Evolutionary conservation across 2,329 filamentous ascomycete species (phyloP), one percentile per base, ranked within the genome.

Genomic region (Arachnomyces sp.): DNA sequence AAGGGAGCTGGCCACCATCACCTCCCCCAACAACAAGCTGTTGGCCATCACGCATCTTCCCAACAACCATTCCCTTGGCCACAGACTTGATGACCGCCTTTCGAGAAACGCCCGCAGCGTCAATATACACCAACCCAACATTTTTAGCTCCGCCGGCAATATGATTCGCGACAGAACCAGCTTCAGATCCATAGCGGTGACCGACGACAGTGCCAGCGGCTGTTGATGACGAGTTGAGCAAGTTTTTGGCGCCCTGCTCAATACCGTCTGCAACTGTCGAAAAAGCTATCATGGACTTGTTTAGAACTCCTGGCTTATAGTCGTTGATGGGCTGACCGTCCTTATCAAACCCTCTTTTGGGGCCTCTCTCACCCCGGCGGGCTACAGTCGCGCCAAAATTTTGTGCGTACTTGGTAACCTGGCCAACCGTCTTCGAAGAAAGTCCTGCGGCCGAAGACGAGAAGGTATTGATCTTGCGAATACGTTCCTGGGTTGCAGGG

Each of bases 211-310:
- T 86, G 28, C 80, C 87, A 16, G 90, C 84, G n/a, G 90, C 88
- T 1, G 75, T 73, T 3, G 86, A 83, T 2, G 83, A 78, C 7
- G 82, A 81, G 3, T 75, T 77, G 21, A 98, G 72, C 21, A 98
- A 69, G 46, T 79, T 85, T 39, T 83, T 82, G 1, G 87, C 85
- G 2, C 86, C 84, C 51, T 94, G 83, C 51, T 95, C 89, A 43
- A 96, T 84, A 29, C 92, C 92, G 55, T 98, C 92, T 16, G 88
- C 86, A 2, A 18, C 34, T 0, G 92, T 98, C 30, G 84, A 87
- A 62, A 96, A 96, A 0, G 92, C 92, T 70, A 98, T 96, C 69
- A 98, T 71, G 47, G 82, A 88, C 73, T 95, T 95, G 68, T 98
- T 98, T 50, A 98, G 67, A 21, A 98, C 68, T 4, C 92, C 90